A percentile compares a stretch with the other conserved stretches of the same genome.
These are phyloP conservation scores for Discostella pseudostelligera DNA, from an alignment of 108 stramenopile species.

Conservation along the genomic window DNA sequence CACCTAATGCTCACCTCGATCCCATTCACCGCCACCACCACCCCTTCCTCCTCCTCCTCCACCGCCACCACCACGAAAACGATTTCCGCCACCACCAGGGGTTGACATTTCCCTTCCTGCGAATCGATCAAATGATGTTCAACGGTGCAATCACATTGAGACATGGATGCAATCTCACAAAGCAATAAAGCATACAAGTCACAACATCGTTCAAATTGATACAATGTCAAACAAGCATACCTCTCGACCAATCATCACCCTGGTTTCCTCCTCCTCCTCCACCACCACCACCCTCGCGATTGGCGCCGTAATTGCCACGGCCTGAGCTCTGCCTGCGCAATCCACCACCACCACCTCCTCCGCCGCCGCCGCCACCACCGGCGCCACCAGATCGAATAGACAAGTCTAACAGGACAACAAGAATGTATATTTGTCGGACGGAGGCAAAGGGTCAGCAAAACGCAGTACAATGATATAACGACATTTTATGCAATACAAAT, in stretches of 20 bases:
- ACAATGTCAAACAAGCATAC: conserved; percentile 7
- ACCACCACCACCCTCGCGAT: conserved; percentile 25
- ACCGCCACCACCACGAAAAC: conserved; percentile 12
- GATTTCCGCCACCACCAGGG: conserved; percentile 24
- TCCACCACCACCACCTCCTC: background rate
- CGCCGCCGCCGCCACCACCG: conserved; percentile 12
- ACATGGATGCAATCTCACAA: background rate
- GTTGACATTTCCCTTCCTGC: conserved; percentile 24
- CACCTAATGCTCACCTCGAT: conserved; percentile 15
- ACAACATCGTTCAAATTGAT: background rate
- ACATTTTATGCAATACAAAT: too few species aligned
- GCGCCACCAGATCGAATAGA: conserved; percentile 19
- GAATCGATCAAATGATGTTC: background rate
- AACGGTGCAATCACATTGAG: background rate
- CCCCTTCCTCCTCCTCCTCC: conserved; percentile 23
- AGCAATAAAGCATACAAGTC: background rate
- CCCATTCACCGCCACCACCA: conserved; percentile 8
- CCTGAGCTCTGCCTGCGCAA: conserved; percentile 9
- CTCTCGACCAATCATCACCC: conserved; percentile 21
- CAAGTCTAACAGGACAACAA: conserved; percentile 16
- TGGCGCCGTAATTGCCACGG: conserved; percentile 5
- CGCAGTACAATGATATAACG: too few species aligned
- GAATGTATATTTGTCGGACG: background rate
- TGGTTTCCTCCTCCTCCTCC: conserved; percentile 17
- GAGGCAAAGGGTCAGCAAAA: background rate